Evolutionary conservation across 805 yeast genomes (phyloP).

Genomic region (Saturnispora dispora): DNA sequence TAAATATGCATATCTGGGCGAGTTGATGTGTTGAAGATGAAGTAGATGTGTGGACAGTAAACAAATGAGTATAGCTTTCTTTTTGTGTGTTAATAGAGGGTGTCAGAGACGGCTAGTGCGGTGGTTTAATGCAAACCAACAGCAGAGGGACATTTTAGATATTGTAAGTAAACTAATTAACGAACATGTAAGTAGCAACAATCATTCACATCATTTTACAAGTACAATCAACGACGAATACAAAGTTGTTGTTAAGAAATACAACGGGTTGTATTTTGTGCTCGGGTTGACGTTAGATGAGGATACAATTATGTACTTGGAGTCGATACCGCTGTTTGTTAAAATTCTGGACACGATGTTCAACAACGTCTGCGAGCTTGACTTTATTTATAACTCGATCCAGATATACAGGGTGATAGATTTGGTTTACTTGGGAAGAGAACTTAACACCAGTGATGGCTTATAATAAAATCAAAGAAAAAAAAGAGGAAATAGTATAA

Average conservation of each 20-base stretch:
- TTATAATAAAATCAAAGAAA: neutral
- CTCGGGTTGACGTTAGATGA: slow-evolving; percentile 70
- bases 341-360: slow-evolving; percentile 82
- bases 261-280: slow-evolving; percentile 89
- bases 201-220: neutral
- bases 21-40: neutral
- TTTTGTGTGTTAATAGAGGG: neutral
- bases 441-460: neutral
- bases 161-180: neutral
- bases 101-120: neutral
- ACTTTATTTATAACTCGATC: slow-evolving; percentile 84
- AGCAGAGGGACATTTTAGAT: neutral
- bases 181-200: neutral
- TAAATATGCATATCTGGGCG: neutral
- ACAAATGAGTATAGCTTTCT: neutral
- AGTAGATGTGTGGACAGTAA: neutral
- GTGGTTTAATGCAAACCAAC: neutral
- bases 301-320: slow-evolving; percentile 64
- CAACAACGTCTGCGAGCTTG: slow-evolving; percentile 88
- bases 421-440: slow-evolving; percentile 43
- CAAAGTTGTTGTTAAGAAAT: slow-evolving; percentile 75
- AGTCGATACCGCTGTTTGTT: slow-evolving; percentile 79
- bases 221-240: slow-evolving; percentile 34
- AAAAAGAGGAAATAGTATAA: neutral
- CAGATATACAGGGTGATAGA: slow-evolving; percentile 76